Evolutionary conservation across 2,329 filamentous ascomycete species (phyloP).

Genomic region (Alternaria triticimaculans): DNA sequence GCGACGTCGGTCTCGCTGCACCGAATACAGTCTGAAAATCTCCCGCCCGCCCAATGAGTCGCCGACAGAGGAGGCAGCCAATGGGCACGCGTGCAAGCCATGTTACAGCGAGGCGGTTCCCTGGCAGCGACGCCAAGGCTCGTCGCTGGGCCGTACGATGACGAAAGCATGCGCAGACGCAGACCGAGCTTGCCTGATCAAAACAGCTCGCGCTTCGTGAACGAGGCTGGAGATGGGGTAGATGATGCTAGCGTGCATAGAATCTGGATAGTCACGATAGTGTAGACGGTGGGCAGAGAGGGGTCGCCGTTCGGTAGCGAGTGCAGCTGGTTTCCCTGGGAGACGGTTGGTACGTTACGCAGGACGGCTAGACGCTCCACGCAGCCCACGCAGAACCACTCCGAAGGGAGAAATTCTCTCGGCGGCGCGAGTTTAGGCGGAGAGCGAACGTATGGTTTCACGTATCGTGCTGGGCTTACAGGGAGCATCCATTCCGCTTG

Average conservation of each 20-base stretch:
- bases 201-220: conserved; percentile 6
- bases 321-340: conserved; percentile 31
- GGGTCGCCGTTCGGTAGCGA: conserved; percentile 17
- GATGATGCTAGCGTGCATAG: background rate
- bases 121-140: conserved; percentile 35
- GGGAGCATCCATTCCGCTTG: conserved; percentile 30
- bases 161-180: conserved; percentile 34
- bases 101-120: conserved; percentile 35
- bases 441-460: conserved; percentile 36
- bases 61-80: conserved; percentile 31
- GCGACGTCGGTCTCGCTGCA: conserved; percentile 39
- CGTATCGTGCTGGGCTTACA: conserved; percentile 21
- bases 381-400: conserved; percentile 12
- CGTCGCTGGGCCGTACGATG: conserved; percentile 32
- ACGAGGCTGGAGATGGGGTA: conserved; percentile 10
- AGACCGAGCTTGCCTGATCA: background rate
- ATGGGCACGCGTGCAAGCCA: conserved; percentile 18
- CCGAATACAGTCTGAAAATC: conserved; percentile 36
- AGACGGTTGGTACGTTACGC: conserved; percentile 34
- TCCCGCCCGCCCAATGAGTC: conserved; percentile 39
- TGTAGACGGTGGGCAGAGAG: background rate
- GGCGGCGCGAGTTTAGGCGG: conserved; percentile 30
- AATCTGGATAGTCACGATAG: background rate
- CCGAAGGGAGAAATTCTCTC: conserved; percentile 16
- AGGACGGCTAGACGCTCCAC: conserved; percentile 6